Conservation (phyloP, 306 rosid genomes). For the Pterocarpus macrocarpus region DNA sequence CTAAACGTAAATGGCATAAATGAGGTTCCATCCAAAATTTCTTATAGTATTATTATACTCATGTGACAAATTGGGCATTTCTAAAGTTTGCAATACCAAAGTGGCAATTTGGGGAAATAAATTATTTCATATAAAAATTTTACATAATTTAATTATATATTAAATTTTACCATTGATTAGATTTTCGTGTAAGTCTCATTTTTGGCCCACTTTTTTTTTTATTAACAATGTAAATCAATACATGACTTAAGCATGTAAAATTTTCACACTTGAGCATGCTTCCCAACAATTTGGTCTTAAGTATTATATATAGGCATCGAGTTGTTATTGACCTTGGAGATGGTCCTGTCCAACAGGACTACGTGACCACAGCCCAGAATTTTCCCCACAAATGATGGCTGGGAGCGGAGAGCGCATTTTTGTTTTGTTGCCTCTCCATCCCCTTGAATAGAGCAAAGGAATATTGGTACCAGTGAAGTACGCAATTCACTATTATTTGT, state of each 20-base stretch:
- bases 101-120: constrained; percentile 29
- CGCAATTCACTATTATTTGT: not conserved
- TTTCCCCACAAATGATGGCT: not conserved
- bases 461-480: not conserved
- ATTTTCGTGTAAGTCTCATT: too few relatives aligned
- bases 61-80: not conserved
- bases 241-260: too few relatives aligned
- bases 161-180: too few relatives aligned
- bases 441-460: not conserved
- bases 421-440: not conserved
- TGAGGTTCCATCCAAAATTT: not conserved
- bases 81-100: constrained; percentile 45
- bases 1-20: too few relatives aligned
- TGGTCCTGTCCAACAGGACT: not conserved
- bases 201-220: too few relatives aligned
- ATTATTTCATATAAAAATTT: too few relatives aligned
- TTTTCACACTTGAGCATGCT: too few relatives aligned
- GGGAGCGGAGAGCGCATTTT: not conserved
- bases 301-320: constrained; percentile 7
- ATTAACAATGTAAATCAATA: too few relatives aligned
- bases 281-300: too few relatives aligned
- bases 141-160: too few relatives aligned
- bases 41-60: not conserved
- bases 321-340: constrained; percentile 35
- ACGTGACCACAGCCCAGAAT: constrained; percentile 18